Percentiles rank a stretch among this genome's conserved stretches.
Evolutionary conservation across 257 asterid genomes (phyloP).

Genomic region (Solanum infundibuliforme): DNA sequence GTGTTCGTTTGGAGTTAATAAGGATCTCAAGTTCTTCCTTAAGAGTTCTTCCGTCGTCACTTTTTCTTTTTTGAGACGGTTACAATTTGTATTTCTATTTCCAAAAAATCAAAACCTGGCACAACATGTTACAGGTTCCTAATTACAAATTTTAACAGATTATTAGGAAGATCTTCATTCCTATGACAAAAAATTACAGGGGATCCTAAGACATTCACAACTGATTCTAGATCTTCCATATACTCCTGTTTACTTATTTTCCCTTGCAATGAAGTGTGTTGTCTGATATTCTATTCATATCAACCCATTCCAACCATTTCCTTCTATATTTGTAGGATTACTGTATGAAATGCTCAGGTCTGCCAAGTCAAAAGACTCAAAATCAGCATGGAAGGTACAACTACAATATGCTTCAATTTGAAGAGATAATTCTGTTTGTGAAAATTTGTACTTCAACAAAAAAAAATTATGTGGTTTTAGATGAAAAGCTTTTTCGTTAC

Average conservation of each 20-base stretch:
- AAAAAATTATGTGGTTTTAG: background rate
- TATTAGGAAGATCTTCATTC: background rate
- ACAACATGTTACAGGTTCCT: background rate
- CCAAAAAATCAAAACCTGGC: background rate
- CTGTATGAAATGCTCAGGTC: slow-evolving; percentile 92
- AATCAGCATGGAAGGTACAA: slow-evolving; percentile 88
- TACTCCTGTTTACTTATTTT: background rate
- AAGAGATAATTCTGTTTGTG: background rate
- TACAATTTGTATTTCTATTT: no score
- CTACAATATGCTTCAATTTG: background rate
- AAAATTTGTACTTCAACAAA: background rate
- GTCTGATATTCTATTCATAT: background rate
- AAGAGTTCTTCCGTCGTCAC: background rate
- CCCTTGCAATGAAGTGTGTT: background rate
- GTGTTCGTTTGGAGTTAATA: background rate
- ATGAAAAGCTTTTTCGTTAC: background rate
- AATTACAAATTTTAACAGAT: background rate
- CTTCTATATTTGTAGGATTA: slow-evolving; percentile 51
- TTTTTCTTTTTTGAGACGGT: background rate
- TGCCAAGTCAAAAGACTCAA: slow-evolving; percentile 81
- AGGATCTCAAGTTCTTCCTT: background rate
- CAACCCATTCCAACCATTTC: slow-evolving; percentile 1
- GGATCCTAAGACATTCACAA: background rate
- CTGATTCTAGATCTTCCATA: background rate
- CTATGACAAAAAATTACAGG: background rate